phyloP scores from a whole-genome alignment of 2,329 filamentous ascomycete species.

The Beauveria rudraprayagi region DNA sequence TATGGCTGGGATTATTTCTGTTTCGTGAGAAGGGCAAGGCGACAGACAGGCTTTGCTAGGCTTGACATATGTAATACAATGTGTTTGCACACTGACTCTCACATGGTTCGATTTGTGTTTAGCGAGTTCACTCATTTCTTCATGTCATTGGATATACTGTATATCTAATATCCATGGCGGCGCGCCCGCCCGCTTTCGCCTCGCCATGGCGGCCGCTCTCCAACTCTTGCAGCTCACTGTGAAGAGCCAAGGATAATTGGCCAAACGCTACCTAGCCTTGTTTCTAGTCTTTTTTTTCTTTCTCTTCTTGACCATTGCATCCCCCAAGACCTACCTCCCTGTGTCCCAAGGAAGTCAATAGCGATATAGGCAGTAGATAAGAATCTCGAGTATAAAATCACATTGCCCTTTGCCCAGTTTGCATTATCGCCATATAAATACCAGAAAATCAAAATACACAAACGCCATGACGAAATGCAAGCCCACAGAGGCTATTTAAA shows the following conservation, averaged over 20 bases:
- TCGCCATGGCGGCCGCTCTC: neutral
- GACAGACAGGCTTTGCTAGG: neutral
- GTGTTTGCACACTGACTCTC: too few relatives aligned
- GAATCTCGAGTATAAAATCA: slow-evolving; percentile 8
- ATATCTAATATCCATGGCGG: neutral
- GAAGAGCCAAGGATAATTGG: too few relatives aligned
- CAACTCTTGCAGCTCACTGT: neutral
- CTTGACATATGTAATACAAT: neutral
- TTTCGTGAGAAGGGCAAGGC: neutral
- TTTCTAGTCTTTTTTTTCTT: neutral
- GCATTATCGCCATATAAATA: slow-evolving; percentile 6
- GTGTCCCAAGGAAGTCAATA: neutral
- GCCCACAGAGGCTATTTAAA: slow-evolving; percentile 1
- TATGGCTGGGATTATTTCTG: neutral
- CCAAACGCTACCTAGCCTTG: neutral
- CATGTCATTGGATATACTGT: slow-evolving; percentile 1
- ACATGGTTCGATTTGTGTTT: neutral
- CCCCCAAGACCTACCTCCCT: neutral
- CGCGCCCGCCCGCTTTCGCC: neutral
- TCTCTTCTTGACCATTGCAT: neutral
- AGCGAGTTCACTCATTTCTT: neutral
- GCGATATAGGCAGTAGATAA: neutral
- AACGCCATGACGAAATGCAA: slow-evolving; percentile 12
- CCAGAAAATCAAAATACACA: slow-evolving; percentile 3
- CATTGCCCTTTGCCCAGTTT: slow-evolving; percentile 1